A percentile compares a stretch with the other conserved stretches of the same genome.
Evolutionary conservation across 495 filamentous ascomycete species (phyloP).

Genomic region (Penicillium taxi): DNA sequence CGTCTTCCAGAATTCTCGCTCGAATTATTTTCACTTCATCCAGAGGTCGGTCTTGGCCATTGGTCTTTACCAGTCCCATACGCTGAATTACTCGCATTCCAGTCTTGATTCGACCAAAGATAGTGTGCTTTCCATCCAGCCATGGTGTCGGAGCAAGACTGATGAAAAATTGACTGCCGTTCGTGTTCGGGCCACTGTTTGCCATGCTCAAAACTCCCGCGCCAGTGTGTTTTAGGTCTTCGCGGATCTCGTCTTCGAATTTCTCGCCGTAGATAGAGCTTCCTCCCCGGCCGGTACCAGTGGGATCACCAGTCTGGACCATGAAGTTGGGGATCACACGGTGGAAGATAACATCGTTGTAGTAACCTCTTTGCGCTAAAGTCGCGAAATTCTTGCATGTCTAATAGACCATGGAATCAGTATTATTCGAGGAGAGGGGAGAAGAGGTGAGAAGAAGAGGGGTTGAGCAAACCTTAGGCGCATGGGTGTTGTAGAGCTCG

Average conservation of each 20-base stretch:
- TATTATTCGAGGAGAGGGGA: too few species aligned
- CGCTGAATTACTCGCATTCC: slow-evolving; percentile 78
- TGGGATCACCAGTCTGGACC: slow-evolving; percentile 94
- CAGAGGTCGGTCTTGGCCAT: slow-evolving; percentile 64
- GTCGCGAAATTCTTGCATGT: slow-evolving; percentile 86
- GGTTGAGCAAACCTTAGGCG: slow-evolving; percentile 50
- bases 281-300: slow-evolving; percentile 89
- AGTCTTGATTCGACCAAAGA: slow-evolving; percentile 85
- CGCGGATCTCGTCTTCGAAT: slow-evolving; percentile 86
- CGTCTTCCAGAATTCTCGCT: slow-evolving; percentile 55
- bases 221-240: slow-evolving; percentile 79
- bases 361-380: slow-evolving; percentile 75
- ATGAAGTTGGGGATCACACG: slow-evolving; percentile 95
- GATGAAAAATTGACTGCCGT: slow-evolving; percentile 82
- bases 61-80: slow-evolving; percentile 88
- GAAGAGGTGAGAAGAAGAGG: background rate
- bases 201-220: slow-evolving; percentile 94
- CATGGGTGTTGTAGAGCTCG: slow-evolving; percentile 81
- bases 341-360: slow-evolving; percentile 79
- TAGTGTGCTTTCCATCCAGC: slow-evolving; percentile 96
- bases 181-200: slow-evolving; percentile 88
- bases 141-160: slow-evolving; percentile 93
- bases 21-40: slow-evolving; percentile 77
- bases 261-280: slow-evolving; percentile 86
- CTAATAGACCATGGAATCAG: slow-evolving; percentile 26